These are phyloP conservation scores for Paecilomyces sp. DNA, from an alignment of 2,329 filamentous ascomycete species.

Conservation along the genomic window DNA sequence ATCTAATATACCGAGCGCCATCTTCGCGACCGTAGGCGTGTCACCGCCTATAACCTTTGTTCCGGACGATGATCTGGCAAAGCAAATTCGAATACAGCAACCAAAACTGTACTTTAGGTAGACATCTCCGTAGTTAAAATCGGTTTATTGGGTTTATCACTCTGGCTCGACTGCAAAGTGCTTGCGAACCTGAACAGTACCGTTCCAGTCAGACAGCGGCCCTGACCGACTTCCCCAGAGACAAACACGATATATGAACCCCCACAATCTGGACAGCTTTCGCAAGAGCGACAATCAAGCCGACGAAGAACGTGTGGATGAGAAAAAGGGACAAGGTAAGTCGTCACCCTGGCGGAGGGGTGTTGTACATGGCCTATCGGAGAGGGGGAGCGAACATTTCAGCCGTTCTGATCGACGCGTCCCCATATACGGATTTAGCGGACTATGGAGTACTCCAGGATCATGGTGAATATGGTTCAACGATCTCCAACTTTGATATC, in stretches of 20 bases:
- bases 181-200: neutral
- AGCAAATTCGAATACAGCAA: neutral
- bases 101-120: neutral
- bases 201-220: neutral
- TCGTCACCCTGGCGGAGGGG: neutral
- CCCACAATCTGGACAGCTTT: neutral
- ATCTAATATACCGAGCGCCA: constrained; percentile 69
- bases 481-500: neutral
- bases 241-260: neutral
- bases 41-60: neutral
- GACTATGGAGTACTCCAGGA: neutral
- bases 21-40: constrained; percentile 24
- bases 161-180: neutral
- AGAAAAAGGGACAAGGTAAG: neutral
- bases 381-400: neutral
- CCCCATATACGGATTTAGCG: neutral
- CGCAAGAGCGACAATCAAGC: neutral
- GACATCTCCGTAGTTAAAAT: neutral
- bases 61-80: neutral
- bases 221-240: neutral
- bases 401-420: neutral
- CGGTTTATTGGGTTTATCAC: neutral
- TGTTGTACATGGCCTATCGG: neutral
- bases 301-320: neutral
- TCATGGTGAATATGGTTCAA: neutral